Base-by-base conservation (phyloP, 495 filamentous ascomycete genomes). In the Penicillium soppii region DNA sequence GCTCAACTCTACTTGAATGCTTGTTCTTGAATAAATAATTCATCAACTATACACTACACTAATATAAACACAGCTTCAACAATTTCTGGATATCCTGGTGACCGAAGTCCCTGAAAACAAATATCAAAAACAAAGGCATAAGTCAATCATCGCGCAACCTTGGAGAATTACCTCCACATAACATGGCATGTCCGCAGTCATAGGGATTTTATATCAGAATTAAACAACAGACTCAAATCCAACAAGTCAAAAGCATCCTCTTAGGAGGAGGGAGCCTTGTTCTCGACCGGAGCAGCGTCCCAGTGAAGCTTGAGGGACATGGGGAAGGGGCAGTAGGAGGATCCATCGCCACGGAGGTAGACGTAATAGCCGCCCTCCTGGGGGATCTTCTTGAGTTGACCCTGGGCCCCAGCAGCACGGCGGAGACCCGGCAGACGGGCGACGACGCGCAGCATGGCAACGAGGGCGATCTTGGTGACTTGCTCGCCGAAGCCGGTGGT, bases 261-360 rank as follows among this genome's bases (percentile, higher is more conserved):
- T 43, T 35, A 51, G 2, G 48, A 43, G 25, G 25, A 43, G 13
- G 48, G 9, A 23, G 29, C 12, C 26, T 40, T 43, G 29, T 45
- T 45, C 39, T 22, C 40, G 40, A n/a, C n/a, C 56, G 58, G n/a
- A 54, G 59, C 29, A 27, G 57, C 59, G 25, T 66, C 62, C 62
- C 62, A 66, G 57, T 66, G 62, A 17, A 66, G 57, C 57, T 66
- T 66, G 50, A 66, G 62, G 10, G 56, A 85, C 22, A 79, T 83
- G 0, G 90, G 90, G 75, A 90, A 92, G 6, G 87, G 78, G 63
- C 78, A 88, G 68, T 83, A 83, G 25, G 77, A 76, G 21, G 85
- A 84, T 69, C 84, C 81, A 58, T 95, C 87, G 66, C 88, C 82
- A 44, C 82, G 80, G 72, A 95, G 77, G 56, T 91, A 95, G 21